These are phyloP conservation scores for Tricholoma bakamatsutake DNA, from an alignment of 768 basidiomycete species.

Conservation along the genomic window DNA sequence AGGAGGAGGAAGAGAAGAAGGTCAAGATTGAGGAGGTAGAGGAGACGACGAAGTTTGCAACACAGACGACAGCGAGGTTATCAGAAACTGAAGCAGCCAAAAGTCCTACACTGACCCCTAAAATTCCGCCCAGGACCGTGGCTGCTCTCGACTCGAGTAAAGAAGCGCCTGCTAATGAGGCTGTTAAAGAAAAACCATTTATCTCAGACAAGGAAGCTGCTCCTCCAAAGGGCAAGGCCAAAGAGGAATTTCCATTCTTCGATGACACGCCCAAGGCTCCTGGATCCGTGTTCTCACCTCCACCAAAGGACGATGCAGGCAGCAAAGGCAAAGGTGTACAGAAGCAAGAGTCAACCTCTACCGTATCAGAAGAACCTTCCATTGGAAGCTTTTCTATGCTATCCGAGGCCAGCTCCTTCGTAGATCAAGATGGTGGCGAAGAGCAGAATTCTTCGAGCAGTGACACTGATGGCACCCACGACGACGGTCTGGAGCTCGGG, in stretches of 20 bases:
- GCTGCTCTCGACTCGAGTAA: neutral
- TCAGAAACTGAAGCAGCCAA: neutral
- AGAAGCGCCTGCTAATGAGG: neutral
- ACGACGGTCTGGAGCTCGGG: conserved; percentile 1
- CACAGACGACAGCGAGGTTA: no score
- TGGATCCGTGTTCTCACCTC: neutral
- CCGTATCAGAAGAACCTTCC: conserved; percentile 20
- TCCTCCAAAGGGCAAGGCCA: conserved; percentile 2
- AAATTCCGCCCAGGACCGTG: neutral
- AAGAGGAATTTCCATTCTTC: neutral
- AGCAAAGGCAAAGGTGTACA: neutral
- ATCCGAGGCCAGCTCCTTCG: conserved; percentile 44
- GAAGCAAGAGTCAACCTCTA: neutral
- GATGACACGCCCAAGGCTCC: neutral
- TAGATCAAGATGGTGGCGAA: conserved; percentile 28
- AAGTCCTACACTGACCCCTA: neutral
- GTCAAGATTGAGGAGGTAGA: conserved; percentile 3
- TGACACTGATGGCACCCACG: conserved; percentile 23
- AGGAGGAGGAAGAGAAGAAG: conserved; percentile 1
- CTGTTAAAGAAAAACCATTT: neutral
- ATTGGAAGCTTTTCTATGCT: conserved; percentile 33
- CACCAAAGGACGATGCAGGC: neutral
- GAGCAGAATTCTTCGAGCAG: conserved; percentile 21
- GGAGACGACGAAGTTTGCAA: neutral
- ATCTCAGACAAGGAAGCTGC: conserved; percentile 10